Evolutionary conservation across 129 eudicot genomes (phyloP), one percentile per base, ranked within the genome.

Genomic region (Oenanthe sinensis): DNA sequence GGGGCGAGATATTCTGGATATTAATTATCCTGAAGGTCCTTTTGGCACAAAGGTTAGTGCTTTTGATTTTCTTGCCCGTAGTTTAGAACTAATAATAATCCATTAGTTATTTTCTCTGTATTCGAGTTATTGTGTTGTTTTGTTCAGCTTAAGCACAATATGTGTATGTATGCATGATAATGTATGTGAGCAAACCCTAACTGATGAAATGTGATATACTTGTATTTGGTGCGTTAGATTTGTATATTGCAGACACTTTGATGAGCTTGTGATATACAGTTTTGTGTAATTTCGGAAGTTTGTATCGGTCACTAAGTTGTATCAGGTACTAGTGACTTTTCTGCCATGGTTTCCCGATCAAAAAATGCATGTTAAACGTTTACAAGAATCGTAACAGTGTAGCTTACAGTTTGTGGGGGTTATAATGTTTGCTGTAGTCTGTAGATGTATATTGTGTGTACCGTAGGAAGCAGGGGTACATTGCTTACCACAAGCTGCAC

Each of bases 21-120:
- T 85, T 24, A 58, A 90, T 83, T 77, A 80, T 75, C 91, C 90
- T 40, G 81, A 26, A 28, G 91, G 91, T 75, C 95, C 95, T 71
- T 90, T 90, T 82, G 95, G 95, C 46, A 90, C 95, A 12, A 90
- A 90, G 95, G 95, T 86, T 19, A 76, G 88, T 85, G 30, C 30
- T 67, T 67, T 1, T 33, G 16, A 67, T 67, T 30, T 13, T 28
- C 8, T 14, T 65, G 36, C 4, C 5, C 0, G 8, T 58, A 58
- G 22, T n/a, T 58, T 58, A 58, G 4, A 8, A 9, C 4, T n/a
- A 58, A n/a, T 58, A 1, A n/a, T 58, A 8, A 58, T 20, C 4
- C 3, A 2, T 55, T 55, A 2, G 0, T n/a, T 7, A 8, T n/a
- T 58, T 58, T 58, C 22, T 20, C 2, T 0, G 1, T 55, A 1